These are phyloP conservation scores for Penicillium hordei DNA, from an alignment of 2,329 filamentous ascomycete species.

Conservation along the genomic window DNA sequence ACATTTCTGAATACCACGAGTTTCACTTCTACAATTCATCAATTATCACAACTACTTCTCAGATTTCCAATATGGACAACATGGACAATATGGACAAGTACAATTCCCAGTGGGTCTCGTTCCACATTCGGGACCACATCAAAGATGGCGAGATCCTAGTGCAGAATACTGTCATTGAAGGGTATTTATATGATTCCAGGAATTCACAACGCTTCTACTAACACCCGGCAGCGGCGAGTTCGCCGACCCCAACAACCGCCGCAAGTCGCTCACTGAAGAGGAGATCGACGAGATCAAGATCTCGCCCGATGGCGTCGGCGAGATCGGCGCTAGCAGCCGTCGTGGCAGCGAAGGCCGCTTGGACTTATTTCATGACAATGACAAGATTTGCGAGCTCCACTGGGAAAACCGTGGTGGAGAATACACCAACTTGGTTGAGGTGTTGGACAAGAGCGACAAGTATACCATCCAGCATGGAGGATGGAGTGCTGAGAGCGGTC, in stretches of 20 bases:
- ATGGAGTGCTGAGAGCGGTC: conserved; percentile 32
- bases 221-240: conserved; percentile 28
- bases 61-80: background rate
- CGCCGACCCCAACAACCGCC: conserved; percentile 24
- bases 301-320: conserved; percentile 30
- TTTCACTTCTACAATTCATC: background rate
- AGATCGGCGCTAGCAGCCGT: conserved; percentile 32
- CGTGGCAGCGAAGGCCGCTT: conserved; percentile 36
- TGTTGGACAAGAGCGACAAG: conserved; percentile 26
- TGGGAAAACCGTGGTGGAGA: conserved; percentile 34
- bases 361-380: conserved; percentile 33
- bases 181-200: conserved; percentile 15
- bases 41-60: background rate
- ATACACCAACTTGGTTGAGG: conserved; percentile 28
- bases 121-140: conserved; percentile 33
- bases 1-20: background rate
- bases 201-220: conserved; percentile 1
- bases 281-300: conserved; percentile 33
- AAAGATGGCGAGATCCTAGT: conserved; percentile 27
- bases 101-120: conserved; percentile 31
- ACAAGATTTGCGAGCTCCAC: conserved; percentile 36
- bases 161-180: conserved; percentile 32
- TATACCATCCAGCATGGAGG: conserved; percentile 32
- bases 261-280: conserved; percentile 29
- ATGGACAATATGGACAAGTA: conserved; percentile 23